Percentiles rank a stretch among this genome's conserved stretches.
Conservation (phyloP, 139 green algal species). For the Chlamydomonas sp. region DNA sequence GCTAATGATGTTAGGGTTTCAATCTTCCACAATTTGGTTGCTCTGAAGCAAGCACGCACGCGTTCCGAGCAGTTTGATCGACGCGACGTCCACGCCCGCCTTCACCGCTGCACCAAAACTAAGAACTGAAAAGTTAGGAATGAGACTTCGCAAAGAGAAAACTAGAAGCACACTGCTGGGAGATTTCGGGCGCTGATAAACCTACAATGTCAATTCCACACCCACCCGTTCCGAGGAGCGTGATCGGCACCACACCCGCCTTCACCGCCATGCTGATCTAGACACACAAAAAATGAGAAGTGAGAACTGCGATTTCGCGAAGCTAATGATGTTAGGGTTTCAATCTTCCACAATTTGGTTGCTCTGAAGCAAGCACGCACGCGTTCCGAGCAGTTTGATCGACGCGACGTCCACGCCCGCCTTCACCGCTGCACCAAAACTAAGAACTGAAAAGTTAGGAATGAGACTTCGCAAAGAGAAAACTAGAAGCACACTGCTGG, state of each 20-base stretch:
- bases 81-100: conserved; percentile 63
- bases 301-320: too few relatives aligned
- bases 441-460: not conserved
- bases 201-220: not conserved
- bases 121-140: not conserved
- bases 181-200: too few relatives aligned
- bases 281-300: too few relatives aligned
- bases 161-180: not conserved
- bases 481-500: not conserved
- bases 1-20: too few relatives aligned
- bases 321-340: too few relatives aligned
- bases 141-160: not conserved
- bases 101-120: conserved; percentile 87
- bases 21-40: too few relatives aligned
- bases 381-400: not conserved
- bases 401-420: conserved; percentile 61
- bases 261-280: too few relatives aligned
- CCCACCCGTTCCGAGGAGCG: conserved; percentile 70
- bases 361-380: too few relatives aligned
- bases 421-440: conserved; percentile 88
- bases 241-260: too few relatives aligned
- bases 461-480: not conserved
- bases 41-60: too few relatives aligned
- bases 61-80: too few relatives aligned
- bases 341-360: too few relatives aligned